phyloP scores from a whole-genome alignment of 106 monocot genomes.

The Dendrobium officinale region DNA sequence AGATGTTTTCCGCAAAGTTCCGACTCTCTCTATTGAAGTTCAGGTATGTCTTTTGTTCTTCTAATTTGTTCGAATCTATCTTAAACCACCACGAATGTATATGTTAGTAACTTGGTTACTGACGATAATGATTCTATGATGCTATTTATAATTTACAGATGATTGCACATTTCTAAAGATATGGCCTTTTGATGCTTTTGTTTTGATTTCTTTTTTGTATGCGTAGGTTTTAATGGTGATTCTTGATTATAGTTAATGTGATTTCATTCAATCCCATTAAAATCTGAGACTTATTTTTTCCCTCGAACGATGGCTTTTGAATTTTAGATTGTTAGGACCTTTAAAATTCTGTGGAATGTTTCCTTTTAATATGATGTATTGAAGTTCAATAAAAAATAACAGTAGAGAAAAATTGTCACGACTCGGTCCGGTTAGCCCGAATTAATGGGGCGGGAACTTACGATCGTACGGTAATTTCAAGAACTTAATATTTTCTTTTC shows the following conservation, averaged over 20 bases:
- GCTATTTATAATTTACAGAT: background rate
- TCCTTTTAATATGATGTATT: background rate
- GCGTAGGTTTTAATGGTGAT: background rate
- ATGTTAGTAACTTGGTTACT: background rate
- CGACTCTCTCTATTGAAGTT: slow-evolving; percentile 73
- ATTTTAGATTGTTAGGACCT: background rate
- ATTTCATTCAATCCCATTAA: background rate
- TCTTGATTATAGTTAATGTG: background rate
- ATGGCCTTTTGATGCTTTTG: background rate
- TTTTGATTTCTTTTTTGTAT: background rate
- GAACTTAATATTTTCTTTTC: too few relatives aligned
- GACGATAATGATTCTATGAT: background rate
- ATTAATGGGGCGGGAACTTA: too few relatives aligned
- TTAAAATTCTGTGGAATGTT: background rate
- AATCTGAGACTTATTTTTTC: background rate
- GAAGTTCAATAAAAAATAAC: background rate
- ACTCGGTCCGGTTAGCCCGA: too few relatives aligned
- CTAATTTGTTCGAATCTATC: background rate
- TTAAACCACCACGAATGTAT: background rate
- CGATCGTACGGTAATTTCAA: too few relatives aligned
- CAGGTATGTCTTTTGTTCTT: slow-evolving; percentile 35
- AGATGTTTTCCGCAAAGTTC: slow-evolving; percentile 88
- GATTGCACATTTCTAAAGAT: background rate
- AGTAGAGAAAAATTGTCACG: background rate
- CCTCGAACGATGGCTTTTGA: background rate